Evolutionary conservation across 495 filamentous ascomycete species (phyloP).

Genomic region (Neurospora sp.): DNA sequence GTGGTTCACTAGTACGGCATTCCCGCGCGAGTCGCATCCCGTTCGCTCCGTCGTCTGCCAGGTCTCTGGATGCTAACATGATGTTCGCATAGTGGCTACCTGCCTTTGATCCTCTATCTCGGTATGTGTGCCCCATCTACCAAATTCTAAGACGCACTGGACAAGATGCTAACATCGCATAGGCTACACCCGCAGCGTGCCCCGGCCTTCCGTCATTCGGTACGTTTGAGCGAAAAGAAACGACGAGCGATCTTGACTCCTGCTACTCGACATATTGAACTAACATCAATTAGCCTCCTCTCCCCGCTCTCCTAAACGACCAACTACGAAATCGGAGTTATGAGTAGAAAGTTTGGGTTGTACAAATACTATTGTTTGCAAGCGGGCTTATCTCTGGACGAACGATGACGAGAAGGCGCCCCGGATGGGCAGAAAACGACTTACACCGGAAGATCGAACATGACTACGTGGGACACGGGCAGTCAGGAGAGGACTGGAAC

Average conservation of each 20-base stretch:
- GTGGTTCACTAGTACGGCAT: constrained; percentile 86
- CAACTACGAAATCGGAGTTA: not conserved
- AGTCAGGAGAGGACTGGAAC: not conserved
- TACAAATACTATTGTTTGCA: constrained; percentile 12
- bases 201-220: constrained; percentile 88
- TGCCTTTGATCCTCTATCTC: constrained; percentile 94
- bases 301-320: constrained; percentile 54
- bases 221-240: constrained; percentile 28
- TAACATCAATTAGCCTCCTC: constrained; percentile 45
- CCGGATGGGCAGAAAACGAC: not conserved
- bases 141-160: not conserved
- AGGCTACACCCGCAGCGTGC: constrained; percentile 93
- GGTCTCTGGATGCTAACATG: constrained; percentile 24
- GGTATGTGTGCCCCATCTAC: constrained; percentile 47
- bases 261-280: not conserved
- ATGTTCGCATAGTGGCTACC: constrained; percentile 61
- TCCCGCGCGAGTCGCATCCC: not conserved
- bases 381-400: not conserved
- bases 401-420: not conserved
- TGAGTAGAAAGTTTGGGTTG: constrained; percentile 1
- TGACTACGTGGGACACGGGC: not conserved
- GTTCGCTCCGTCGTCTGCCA: not conserved
- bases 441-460: not conserved
- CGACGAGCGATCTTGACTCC: not conserved
- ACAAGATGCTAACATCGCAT: constrained; percentile 19